Evolutionary conservation across 768 basidiomycete species (phyloP).

Genomic region (Podaxis sp.): DNA sequence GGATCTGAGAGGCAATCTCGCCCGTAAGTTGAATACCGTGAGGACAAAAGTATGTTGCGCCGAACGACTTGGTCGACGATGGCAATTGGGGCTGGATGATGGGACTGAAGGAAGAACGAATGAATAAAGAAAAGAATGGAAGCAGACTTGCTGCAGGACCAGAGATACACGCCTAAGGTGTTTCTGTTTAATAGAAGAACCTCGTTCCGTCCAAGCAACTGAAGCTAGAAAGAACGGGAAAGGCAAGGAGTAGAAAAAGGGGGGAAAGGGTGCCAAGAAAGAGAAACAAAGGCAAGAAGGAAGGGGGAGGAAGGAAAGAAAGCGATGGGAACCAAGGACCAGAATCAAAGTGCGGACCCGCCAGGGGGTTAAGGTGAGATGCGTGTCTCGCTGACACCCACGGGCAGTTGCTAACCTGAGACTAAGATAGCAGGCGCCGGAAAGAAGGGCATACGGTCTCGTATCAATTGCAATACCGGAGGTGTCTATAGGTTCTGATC

Average conservation of each 20-base stretch:
- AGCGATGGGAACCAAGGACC: not conserved
- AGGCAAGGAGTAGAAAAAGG: not conserved
- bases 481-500: not conserved
- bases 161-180: conserved; percentile 22
- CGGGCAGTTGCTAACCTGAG: conserved; percentile 10
- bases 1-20: conserved; percentile 3
- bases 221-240: not conserved
- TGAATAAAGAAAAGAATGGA: conserved; percentile 26
- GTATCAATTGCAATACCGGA: not conserved
- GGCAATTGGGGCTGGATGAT: not conserved
- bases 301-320: conserved; percentile 1
- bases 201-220: not conserved
- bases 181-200: conserved; percentile 10
- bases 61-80: conserved; percentile 1
- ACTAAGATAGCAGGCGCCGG: not conserved
- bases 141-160: conserved; percentile 29
- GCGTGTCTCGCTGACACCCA: not conserved
- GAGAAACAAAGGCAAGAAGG: not conserved
- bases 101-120: conserved; percentile 8
- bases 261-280: not conserved
- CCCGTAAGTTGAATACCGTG: not conserved
- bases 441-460: not conserved
- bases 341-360: conserved; percentile 1
- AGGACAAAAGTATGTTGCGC: not conserved
- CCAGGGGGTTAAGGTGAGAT: not conserved